Conservation (phyloP, 257 asterid genomes). For the Ilex asprella region DNA sequence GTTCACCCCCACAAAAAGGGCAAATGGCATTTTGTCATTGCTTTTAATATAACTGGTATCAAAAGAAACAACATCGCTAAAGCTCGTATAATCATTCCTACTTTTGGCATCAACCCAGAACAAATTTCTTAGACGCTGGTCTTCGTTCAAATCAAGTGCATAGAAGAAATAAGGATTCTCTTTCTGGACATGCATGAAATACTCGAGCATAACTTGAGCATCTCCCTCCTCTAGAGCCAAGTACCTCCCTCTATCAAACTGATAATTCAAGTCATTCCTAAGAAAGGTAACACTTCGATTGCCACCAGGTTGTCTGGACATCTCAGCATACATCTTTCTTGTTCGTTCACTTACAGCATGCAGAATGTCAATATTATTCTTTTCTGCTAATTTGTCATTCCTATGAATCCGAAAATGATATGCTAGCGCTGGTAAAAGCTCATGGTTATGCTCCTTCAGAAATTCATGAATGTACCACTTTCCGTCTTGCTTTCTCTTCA, state of each 20-base stretch:
- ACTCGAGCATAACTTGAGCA: neutral
- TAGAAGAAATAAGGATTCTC: neutral
- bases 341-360: no score
- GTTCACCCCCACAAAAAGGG: neutral
- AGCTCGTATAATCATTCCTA: neutral
- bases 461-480: constrained; percentile 93
- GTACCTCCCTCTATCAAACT: neutral
- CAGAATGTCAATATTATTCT: no score
- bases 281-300: no score
- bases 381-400: no score
- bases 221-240: neutral
- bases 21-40: neutral
- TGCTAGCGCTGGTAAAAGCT: no score
- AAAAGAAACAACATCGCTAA: neutral
- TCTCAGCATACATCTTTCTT: no score
- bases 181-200: neutral
- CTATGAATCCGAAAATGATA: no score
- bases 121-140: neutral
- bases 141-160: neutral
- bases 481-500: constrained; percentile 80
- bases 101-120: constrained; percentile 3
- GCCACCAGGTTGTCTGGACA: no score
- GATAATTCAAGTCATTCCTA: no score
- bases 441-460: constrained; percentile 53
- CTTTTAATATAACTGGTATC: neutral